Percentiles rank a stretch among this genome's conserved stretches.
These are phyloP conservation scores for Eucalyptus regnans DNA, from an alignment of 345 rosid species.

Conservation along the genomic window DNA sequence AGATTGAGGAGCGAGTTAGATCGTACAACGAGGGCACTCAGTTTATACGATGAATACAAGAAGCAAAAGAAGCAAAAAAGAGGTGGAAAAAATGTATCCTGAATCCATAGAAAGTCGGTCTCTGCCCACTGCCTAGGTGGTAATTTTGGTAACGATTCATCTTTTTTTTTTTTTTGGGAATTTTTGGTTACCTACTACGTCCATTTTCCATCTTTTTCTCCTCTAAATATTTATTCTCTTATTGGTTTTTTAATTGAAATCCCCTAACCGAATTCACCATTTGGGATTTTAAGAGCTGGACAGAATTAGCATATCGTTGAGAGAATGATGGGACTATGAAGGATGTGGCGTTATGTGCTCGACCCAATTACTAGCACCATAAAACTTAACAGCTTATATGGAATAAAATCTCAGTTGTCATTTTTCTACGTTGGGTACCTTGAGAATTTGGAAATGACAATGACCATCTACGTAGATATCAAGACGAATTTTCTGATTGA, in stretches of 20 bases:
- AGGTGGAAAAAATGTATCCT: background rate
- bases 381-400: background rate
- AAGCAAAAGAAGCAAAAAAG: constrained; percentile 24
- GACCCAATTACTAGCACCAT: background rate
- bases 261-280: background rate
- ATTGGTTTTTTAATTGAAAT: background rate
- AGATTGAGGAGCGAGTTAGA: constrained; percentile 34
- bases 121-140: background rate
- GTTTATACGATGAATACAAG: constrained; percentile 38
- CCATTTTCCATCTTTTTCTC: background rate
- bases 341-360: background rate
- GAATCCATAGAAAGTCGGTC: background rate
- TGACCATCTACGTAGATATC: background rate
- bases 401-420: background rate
- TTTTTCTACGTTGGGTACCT: background rate
- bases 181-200: background rate
- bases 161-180: background rate
- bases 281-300: background rate
- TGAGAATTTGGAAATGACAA: background rate
- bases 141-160: background rate
- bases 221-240: background rate
- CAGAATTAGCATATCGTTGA: background rate
- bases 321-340: background rate
- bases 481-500: background rate
- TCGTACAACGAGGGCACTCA: constrained; percentile 11